phyloP scores from a whole-genome alignment of 106 monocot genomes.

The Dendrobium chrysotoxum region DNA sequence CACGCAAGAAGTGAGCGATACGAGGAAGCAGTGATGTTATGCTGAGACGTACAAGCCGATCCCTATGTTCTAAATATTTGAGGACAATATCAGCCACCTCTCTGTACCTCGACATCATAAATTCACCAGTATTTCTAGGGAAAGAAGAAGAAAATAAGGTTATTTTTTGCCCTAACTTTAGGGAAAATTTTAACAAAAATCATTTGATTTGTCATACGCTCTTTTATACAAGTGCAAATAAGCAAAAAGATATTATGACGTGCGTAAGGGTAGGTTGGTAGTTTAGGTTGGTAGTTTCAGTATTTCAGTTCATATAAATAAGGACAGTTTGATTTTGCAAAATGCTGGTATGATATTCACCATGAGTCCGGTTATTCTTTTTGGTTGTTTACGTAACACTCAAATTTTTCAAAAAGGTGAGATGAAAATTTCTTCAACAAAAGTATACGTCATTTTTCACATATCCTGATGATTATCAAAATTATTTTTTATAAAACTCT shows the following conservation, averaged over 20 bases:
- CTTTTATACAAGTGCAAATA: background rate
- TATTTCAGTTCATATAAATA: background rate
- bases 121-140: slow-evolving; percentile 93
- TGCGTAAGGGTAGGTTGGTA: background rate
- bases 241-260: background rate
- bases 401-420: no score
- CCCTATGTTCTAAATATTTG: slow-evolving; percentile 87
- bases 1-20: slow-evolving; percentile 97
- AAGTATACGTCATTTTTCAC: no score
- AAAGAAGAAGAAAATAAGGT: slow-evolving; percentile 4
- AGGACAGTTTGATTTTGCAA: no score
- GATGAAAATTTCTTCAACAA: no score
- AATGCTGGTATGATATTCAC: no score
- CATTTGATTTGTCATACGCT: background rate
- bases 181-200: background rate
- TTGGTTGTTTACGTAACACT: no score
- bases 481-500: no score
- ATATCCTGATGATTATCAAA: no score
- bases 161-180: background rate
- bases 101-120: slow-evolving; percentile 99
- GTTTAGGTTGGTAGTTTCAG: background rate
- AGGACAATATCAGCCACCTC: slow-evolving; percentile 98
- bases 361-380: no score
- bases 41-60: slow-evolving; percentile 92
- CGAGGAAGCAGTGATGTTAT: slow-evolving; percentile 97